Evolutionary conservation across 306 rosid species (phyloP).

Genomic region (Glycine latifolia): DNA sequence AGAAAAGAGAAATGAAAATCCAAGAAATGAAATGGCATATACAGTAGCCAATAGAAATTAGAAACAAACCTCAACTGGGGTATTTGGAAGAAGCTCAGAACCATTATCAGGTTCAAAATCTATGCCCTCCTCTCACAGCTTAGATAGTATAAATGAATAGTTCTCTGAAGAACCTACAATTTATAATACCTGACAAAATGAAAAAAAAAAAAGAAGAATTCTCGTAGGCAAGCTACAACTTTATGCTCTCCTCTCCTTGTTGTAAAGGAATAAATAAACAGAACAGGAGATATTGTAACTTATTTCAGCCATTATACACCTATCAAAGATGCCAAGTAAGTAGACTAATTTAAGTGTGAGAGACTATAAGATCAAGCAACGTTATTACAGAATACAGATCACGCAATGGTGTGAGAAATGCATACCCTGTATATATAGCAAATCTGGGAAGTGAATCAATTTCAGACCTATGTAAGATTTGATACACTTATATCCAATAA

Average conservation of each 20-base stretch:
- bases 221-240: neutral
- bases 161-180: slow-evolving; percentile 85
- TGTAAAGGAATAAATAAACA: slow-evolving; percentile 38
- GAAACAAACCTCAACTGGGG: slow-evolving; percentile 72
- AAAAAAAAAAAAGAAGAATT: slow-evolving; percentile 42
- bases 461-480: slow-evolving; percentile 19
- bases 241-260: neutral
- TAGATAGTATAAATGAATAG: slow-evolving; percentile 69
- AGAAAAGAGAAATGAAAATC: slow-evolving; percentile 39
- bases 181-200: slow-evolving; percentile 69
- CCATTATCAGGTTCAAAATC: slow-evolving; percentile 89
- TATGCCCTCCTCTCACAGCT: slow-evolving; percentile 79
- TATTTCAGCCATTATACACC: slow-evolving; percentile 24
- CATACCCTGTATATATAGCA: slow-evolving; percentile 10
- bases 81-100: slow-evolving; percentile 86
- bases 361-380: slow-evolving; percentile 38
- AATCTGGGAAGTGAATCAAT: neutral
- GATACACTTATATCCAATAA: slow-evolving; percentile 20
- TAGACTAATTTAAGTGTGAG: slow-evolving; percentile 12
- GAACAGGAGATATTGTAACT: slow-evolving; percentile 26
- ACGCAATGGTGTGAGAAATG: slow-evolving; percentile 12
- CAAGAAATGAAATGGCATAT: slow-evolving; percentile 23
- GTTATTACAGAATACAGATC: slow-evolving; percentile 20
- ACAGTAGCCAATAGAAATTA: slow-evolving; percentile 32
- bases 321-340: slow-evolving; percentile 25